Evolutionary conservation across 371 early-diverging fungal genomes (phyloP), one percentile per base, ranked within the genome.

Genomic region (Cladochytrium tenue): DNA sequence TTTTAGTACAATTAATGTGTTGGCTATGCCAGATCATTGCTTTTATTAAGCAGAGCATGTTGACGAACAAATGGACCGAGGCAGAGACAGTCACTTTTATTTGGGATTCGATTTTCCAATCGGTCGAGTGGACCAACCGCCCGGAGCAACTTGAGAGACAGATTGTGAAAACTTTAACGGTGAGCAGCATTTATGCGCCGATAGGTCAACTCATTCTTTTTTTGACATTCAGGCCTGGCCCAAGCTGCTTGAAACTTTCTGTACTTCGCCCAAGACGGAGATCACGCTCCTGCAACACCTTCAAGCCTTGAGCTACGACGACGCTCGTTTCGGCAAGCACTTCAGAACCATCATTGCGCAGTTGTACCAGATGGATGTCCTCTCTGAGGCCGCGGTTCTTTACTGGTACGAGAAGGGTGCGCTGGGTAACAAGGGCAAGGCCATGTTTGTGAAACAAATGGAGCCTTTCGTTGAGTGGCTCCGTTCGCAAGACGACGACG

Each of bases 401-500:
- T 95, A 93, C 79, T 95, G 96, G 96, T 86, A 82, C 20, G 89
- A 92, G 67, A 95, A 93, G 83, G 90, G 91, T 62, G 89, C 88
- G 66, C 51, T 64, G 31, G 51, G 56, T 30, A 43, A 43, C 43
- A 90, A 91, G 71, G 95, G 95, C 64, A 93, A 93, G 79, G 89
- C 90, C 23, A 82, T 89, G 59, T 93, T 95, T 69, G 76, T 92
- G 76, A 93, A 93, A 87, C 95, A 94, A 84, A 89, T 93, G 85
- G 93, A 90, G 71, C 87, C 91, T 2, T 92, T 95, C 69, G 86
- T 94, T 57, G 74, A 79, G 62, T 93, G 90, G 89, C 84, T 95
- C 67, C 88, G 88, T 76, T 87, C 88, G 20, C 84, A 88, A 65
- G 92, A 87, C 51, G 90, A 88, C 28, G 89, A 88, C 58, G 88